Conservation (phyloP, 208 protist genomes). For the Trypanosoma brucei region DNA sequence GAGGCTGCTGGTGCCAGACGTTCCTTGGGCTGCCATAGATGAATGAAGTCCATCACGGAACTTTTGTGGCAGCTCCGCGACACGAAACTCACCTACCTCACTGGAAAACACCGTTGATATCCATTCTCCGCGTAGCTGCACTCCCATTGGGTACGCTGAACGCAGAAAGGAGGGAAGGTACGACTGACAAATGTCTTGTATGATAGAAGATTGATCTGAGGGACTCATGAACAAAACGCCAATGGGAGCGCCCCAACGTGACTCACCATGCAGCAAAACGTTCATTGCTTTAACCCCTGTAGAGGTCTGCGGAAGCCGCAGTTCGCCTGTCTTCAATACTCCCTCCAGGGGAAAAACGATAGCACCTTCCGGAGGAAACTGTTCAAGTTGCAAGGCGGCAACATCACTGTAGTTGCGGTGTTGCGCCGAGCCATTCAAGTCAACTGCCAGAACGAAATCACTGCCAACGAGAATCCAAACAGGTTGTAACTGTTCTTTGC, state of each 20-base stretch:
- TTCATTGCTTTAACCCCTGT: slow-evolving; percentile 13
- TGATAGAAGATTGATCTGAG: slow-evolving; percentile 9
- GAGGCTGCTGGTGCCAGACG: too few relatives aligned
- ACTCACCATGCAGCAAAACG: slow-evolving; percentile 6
- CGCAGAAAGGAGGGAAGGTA: slow-evolving; percentile 47
- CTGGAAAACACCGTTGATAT: not conserved
- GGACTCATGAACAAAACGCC: slow-evolving; percentile 14
- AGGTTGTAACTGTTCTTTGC: slow-evolving; percentile 17
- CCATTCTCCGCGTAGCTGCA: slow-evolving; percentile 41
- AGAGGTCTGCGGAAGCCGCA: slow-evolving; percentile 9
- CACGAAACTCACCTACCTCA: not conserved
- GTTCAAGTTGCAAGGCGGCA: not conserved
- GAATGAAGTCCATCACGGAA: slow-evolving; percentile 8
- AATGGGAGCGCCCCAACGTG: slow-evolving; percentile 12
- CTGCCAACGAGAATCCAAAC: slow-evolving; percentile 23
- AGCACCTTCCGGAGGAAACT: slow-evolving; percentile 7
- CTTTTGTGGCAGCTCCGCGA: slow-evolving; percentile 7
- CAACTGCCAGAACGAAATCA: slow-evolving; percentile 20
- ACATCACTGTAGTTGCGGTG: slow-evolving; percentile 38
- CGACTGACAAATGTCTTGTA: slow-evolving; percentile 43
- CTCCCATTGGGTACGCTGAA: slow-evolving; percentile 32
- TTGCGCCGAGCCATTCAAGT: slow-evolving; percentile 36
- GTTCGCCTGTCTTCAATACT: slow-evolving; percentile 3
- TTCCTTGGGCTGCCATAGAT: too few relatives aligned
- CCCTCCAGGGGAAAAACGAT: slow-evolving; percentile 16